Evolutionary conservation across 1,284 basidiomycete genomes (phyloP).

Genomic region (Malassezia yamatoensis): DNA sequence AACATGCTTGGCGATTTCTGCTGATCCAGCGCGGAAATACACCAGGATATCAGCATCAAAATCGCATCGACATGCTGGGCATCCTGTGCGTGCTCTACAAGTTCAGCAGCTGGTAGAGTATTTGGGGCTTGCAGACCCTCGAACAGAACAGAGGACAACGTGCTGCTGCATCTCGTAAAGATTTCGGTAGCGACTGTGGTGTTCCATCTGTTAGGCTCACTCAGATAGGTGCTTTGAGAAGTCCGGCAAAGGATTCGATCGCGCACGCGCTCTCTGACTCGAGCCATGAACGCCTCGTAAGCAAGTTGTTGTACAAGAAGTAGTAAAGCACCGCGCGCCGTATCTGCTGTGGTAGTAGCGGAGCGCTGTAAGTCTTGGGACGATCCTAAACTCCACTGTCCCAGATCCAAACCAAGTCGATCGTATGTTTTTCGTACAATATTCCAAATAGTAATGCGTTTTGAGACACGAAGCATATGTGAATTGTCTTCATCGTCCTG

Average conservation of each 20-base stretch:
- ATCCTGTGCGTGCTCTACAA: slow-evolving; percentile 1
- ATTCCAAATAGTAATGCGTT: slow-evolving; percentile 16
- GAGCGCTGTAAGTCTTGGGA: not conserved
- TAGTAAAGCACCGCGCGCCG: slow-evolving; percentile 1
- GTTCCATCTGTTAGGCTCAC: slow-evolving; percentile 8
- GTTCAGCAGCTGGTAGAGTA: not conserved
- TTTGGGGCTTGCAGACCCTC: slow-evolving; percentile 1
- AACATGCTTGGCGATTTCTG: not conserved
- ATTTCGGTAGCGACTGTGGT: slow-evolving; percentile 11
- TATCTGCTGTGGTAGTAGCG: not conserved
- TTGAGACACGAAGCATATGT: not conserved
- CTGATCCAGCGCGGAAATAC: not conserved
- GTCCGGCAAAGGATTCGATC: slow-evolving; percentile 11
- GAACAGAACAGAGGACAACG: not conserved
- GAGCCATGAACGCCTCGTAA: slow-evolving; percentile 14
- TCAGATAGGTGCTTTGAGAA: not conserved
- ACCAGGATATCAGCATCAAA: slow-evolving; percentile 4
- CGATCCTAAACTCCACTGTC: not conserved
- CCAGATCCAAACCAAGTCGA: slow-evolving; percentile 9
- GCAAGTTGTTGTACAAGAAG: slow-evolving; percentile 15
- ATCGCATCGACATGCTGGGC: slow-evolving; percentile 1
- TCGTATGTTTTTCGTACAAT: slow-evolving; percentile 16
- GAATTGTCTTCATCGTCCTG: not conserved
- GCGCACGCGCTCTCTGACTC: slow-evolving; percentile 8
- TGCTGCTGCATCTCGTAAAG: not conserved